A percentile compares a stretch with the other conserved stretches of the same genome.
phyloP scores from a whole-genome alignment of 139 green algal species.

The Chlamydomonas urium region DNA sequence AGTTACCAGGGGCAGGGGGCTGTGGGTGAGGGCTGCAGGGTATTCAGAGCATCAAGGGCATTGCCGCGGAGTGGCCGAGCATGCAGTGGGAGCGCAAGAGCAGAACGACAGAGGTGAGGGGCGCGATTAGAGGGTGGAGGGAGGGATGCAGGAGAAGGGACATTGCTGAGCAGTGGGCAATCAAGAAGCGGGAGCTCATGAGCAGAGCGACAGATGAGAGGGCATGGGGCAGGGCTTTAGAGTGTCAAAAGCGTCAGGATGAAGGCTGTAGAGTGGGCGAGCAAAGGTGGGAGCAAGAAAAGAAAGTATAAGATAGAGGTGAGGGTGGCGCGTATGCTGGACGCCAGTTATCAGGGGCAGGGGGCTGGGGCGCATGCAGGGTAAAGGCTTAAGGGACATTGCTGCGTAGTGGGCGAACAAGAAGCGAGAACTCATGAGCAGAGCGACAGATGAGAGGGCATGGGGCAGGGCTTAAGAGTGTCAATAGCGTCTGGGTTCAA shows the following conservation, averaged over 20 bases:
- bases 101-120: background rate
- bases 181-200: slow-evolving; percentile 23
- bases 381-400: slow-evolving; percentile 15
- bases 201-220: background rate
- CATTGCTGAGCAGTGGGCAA: slow-evolving; percentile 3
- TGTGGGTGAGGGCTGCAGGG: too few species aligned
- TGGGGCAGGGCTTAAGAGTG: too few species aligned
- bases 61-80: background rate
- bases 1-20: too few species aligned
- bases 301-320: slow-evolving; percentile 11
- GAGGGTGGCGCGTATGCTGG: background rate
- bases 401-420: background rate
- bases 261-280: background rate
- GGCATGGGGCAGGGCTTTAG: too few species aligned
- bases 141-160: slow-evolving; percentile 14
- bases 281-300: too few species aligned
- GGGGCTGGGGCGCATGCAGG: too few species aligned
- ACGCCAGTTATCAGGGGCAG: too few species aligned
- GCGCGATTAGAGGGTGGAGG: too few species aligned
- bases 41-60: too few species aligned
- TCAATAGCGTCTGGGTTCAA: slow-evolving; percentile 2
- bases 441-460: too few species aligned
- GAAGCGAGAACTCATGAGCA: slow-evolving; percentile 22
- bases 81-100: slow-evolving; percentile 24
- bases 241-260: too few species aligned